phyloP scores from a whole-genome alignment of 495 filamentous ascomycete genomes.

The Penicillium verhagenii region DNA sequence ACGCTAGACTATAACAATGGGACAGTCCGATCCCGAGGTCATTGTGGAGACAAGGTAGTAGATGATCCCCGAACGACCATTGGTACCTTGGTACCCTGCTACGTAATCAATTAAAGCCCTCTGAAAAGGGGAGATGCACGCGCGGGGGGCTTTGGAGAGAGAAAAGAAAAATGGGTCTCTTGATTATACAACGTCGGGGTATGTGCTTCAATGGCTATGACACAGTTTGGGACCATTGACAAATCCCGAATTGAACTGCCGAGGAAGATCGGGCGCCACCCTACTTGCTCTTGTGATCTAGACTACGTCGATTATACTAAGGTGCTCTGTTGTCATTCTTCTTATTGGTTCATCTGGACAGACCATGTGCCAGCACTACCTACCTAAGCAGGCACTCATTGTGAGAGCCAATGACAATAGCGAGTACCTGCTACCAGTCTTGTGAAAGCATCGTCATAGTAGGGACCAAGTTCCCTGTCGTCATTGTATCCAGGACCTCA shows the following conservation, averaged over 20 bases:
- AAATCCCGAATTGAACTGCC: no score
- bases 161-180: neutral
- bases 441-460: no score
- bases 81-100: neutral
- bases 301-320: neutral
- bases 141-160: no score
- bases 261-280: no score
- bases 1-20: slow-evolving; percentile 25
- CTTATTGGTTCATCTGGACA: neutral
- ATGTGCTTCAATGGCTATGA: neutral
- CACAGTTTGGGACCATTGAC: no score
- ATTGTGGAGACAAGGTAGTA: slow-evolving; percentile 23
- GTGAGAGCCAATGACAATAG: no score
- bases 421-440: no score
- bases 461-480: no score
- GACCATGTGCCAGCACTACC: neutral
- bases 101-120: neutral
- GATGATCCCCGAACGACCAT: slow-evolving; percentile 9
- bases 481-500: no score
- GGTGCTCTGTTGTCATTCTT: neutral
- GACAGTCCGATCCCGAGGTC: slow-evolving; percentile 15
- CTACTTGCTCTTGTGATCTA: neutral
- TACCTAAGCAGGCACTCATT: no score
- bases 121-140: neutral
- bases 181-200: neutral